A percentile compares a stretch with the other conserved stretches of the same genome.
Conservation (phyloP, 257 asterid species). For the Petunia secreta region DNA sequence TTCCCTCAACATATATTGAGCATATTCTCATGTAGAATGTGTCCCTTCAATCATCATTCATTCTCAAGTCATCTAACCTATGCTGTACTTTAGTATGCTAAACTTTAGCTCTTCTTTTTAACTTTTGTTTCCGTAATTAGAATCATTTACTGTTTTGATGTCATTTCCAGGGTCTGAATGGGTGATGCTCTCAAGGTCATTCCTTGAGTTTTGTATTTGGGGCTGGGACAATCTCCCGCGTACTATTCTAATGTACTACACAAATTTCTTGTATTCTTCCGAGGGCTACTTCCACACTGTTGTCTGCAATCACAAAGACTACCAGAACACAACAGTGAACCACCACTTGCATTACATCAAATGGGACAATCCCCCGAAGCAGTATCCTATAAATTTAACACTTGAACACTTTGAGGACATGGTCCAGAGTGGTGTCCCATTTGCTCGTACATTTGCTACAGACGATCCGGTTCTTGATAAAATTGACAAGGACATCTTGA, state of each 20-base stretch:
- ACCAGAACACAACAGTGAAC: slow-evolving; percentile 92
- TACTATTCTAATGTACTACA: slow-evolving; percentile 88
- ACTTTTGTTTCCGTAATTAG: not conserved
- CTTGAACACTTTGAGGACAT: slow-evolving; percentile 59
- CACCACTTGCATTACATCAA: slow-evolving; percentile 75
- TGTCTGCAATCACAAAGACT: slow-evolving; percentile 83
- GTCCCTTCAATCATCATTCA: not conserved
- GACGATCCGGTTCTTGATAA: slow-evolving; percentile 56
- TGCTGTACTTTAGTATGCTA: not conserved
- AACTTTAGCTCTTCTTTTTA: not conserved
- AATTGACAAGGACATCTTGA: slow-evolving; percentile 63
- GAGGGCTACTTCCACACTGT: slow-evolving; percentile 95
- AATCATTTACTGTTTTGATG: not conserved
- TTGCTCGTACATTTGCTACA: slow-evolving; percentile 65
- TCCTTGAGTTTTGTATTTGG: slow-evolving; percentile 95
- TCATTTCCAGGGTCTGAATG: slow-evolving; percentile 64
- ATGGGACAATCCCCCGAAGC: slow-evolving; percentile 81
- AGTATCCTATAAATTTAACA: slow-evolving; percentile 59
- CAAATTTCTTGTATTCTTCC: slow-evolving; percentile 80
- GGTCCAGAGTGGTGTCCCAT: slow-evolving; percentile 84
- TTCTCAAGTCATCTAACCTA: not conserved
- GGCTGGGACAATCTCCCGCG: slow-evolving; percentile 99
- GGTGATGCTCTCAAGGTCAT: slow-evolving; percentile 82
- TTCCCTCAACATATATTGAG: not conserved
- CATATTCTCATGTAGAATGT: not conserved